Base-by-base conservation (phyloP, 208 protist genomes). In the Blastocrithidia nonstop region DNA sequence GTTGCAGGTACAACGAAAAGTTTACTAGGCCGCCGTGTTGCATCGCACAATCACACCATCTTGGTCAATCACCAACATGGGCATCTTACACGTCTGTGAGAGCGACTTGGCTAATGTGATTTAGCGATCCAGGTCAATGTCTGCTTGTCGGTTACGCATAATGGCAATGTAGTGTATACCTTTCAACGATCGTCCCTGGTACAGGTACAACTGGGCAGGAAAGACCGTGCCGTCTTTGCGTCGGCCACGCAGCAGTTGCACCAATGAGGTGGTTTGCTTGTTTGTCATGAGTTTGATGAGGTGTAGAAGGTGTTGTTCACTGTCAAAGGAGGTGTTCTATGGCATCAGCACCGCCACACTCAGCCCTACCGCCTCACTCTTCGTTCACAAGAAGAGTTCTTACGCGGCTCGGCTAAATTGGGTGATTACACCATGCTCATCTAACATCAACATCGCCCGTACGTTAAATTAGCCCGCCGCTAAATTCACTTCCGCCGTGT, bases 351-450 rank as follows among this genome's bases (percentile, higher is more conserved):
- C 60, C 17, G 41, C 43, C 6, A 66, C 43, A 38, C 65, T 63
- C 36, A 56, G 36, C 7, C 61, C 61, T 3, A 61, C 7, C 7
- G 51, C 55, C 21, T 69, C 61, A 11, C n/a, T 20, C 4, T 6
- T 6, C 13, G 49, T 41, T 35, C 59, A 69, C 42, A 38, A 20
- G 19, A 69, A 66, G 16, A 21, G 17, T 28, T 65, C 56, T 39
- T 65, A 55, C 3, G 61, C 61, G 31, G 52, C 52, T 23, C 23
- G 26, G 13, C 39, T 66, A 52, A 66, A 69, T n/a, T 61, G n/a
- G 6, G 21, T 11, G 23, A 69, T 65, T 24, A 43, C 47, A 15
- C 61, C 61, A 13, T 59, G 22, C 17, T 21, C 16, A 28, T 63
- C 39, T 17, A 69, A 55, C 19, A 50, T 28, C 13, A 69, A 61